Base-by-base conservation (phyloP, 164 flowering plant species). In the Cinnamomum chago region DNA sequence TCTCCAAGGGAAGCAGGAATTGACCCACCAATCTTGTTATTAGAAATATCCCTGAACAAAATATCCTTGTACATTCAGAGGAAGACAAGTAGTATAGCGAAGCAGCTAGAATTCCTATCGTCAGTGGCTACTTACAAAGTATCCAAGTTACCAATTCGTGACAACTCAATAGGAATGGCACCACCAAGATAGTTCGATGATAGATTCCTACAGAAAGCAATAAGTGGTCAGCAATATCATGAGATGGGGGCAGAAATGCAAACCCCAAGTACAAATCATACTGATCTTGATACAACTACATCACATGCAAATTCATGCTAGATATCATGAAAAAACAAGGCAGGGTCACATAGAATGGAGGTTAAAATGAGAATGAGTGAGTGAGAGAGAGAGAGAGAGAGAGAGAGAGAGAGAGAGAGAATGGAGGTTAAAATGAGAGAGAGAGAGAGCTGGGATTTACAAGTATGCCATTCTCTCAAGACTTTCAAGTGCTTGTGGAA, bases 1-100 rank as follows among this genome's bases (percentile, higher is more conserved):
- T 93, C 96, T 73, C 99, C 99, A 75, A 95, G 78, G 2, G 99
- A 82, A 70, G 89, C 80, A 66, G 99, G 97, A 71, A 95, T 90
- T 28, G 85, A 28, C 27, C 99, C 99, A 77, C 80, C 85, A 33
- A 95, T 85, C 71, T 76, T 84, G 81, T 95, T 95, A 68, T 84
- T 79, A 12, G 99, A 95, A 47, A 95, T 78, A 75, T 95, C 98
- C 82, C 99, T 95, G 82, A 17, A 60, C 80, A 20, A 58, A 22
- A 75, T 55, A 3, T 15, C 60, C n/a, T 55, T 0, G 7, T 3
- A 17, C n/a, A 55, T 15, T 12, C 1, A 22, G 25, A 66, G 13
- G 12, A 2, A 62, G 3, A 51, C 58, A 58, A 40, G 35, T 0
- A 73, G 30, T 15, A 58, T 1, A 58, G n/a, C 50, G 68, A 47